Evolutionary conservation across 345 rosid species (phyloP).

Genomic region (Citrus australasica): DNA sequence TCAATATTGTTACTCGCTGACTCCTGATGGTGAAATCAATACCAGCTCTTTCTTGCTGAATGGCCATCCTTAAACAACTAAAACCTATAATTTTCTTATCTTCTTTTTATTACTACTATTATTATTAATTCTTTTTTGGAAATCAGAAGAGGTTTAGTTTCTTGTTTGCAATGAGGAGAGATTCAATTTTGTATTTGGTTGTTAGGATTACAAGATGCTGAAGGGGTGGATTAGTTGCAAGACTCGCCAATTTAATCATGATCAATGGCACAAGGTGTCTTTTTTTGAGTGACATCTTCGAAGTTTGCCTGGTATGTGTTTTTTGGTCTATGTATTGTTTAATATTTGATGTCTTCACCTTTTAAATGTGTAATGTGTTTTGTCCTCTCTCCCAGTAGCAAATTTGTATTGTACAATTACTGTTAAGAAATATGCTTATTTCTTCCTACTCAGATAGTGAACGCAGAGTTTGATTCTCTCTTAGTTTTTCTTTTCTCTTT

Average conservation of each 20-base stretch:
- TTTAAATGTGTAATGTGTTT: conserved; percentile 16
- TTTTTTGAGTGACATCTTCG: conserved; percentile 32
- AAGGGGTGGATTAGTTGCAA: not conserved
- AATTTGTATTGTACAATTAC: not conserved
- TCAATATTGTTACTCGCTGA: not conserved
- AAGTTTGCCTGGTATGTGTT: conserved; percentile 12
- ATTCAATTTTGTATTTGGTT: not conserved
- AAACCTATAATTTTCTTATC: not conserved
- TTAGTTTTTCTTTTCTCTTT: not conserved
- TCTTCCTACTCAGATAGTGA: not conserved
- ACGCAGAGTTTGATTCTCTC: no score
- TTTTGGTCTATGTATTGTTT: not conserved
- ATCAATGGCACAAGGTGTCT: conserved; percentile 28
- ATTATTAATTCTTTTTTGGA: not conserved
- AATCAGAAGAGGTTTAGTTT: not conserved
- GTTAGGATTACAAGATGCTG: conserved; percentile 8
- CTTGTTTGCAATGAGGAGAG: conserved; percentile 1
- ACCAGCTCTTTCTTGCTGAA: conserved; percentile 12
- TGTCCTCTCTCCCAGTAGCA: not conserved
- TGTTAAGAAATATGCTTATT: conserved; percentile 1
- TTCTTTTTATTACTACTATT: no score
- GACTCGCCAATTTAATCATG: not conserved
- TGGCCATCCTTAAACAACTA: conserved; percentile 16
- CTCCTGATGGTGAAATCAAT: not conserved
- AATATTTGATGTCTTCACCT: conserved; percentile 14